Evolutionary conservation across 805 yeast genomes (phyloP).

Genomic region (Candida xyloterini): DNA sequence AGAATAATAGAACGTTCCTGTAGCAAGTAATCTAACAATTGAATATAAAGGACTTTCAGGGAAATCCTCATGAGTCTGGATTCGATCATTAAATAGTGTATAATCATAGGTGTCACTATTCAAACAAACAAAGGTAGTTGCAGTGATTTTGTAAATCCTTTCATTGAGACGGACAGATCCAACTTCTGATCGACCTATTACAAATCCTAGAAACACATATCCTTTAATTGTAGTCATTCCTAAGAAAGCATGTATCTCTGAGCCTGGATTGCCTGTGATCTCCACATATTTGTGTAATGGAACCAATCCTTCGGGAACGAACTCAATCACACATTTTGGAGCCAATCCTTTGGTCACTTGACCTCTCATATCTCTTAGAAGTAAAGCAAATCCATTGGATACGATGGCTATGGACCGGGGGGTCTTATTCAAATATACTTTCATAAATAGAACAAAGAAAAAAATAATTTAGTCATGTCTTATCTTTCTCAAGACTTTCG

Average conservation of each 20-base stretch:
- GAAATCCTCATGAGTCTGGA: conserved; percentile 18
- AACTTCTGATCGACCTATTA: conserved; percentile 51
- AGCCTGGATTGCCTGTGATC: conserved; percentile 25
- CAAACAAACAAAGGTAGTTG: conserved; percentile 64
- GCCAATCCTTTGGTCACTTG: conserved; percentile 23
- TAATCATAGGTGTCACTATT: conserved; percentile 54
- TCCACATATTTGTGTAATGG: conserved; percentile 43
- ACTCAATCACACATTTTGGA: conserved; percentile 51
- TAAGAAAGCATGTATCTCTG: conserved; percentile 46
- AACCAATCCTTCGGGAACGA: conserved; percentile 41
- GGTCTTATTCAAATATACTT: conserved; percentile 54
- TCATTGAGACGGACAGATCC: conserved; percentile 61
- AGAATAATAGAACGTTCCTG: conserved; percentile 49
- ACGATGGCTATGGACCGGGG: conserved; percentile 72
- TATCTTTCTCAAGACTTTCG: conserved; percentile 32
- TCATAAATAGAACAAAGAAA: conserved; percentile 39
- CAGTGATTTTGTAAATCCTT: conserved; percentile 49
- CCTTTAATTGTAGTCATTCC: conserved; percentile 60
- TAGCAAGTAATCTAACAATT: conserved; percentile 41
- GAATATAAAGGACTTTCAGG: conserved; percentile 41
- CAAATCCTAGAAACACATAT: conserved; percentile 53
- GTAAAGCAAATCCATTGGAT: conserved; percentile 55
- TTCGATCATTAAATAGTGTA: conserved; percentile 17
- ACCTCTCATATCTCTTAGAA: conserved; percentile 47
- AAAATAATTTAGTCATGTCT: background rate